These are phyloP conservation scores for Pinus taeda DNA, from an alignment of 75 land plant species.

Conservation along the genomic window DNA sequence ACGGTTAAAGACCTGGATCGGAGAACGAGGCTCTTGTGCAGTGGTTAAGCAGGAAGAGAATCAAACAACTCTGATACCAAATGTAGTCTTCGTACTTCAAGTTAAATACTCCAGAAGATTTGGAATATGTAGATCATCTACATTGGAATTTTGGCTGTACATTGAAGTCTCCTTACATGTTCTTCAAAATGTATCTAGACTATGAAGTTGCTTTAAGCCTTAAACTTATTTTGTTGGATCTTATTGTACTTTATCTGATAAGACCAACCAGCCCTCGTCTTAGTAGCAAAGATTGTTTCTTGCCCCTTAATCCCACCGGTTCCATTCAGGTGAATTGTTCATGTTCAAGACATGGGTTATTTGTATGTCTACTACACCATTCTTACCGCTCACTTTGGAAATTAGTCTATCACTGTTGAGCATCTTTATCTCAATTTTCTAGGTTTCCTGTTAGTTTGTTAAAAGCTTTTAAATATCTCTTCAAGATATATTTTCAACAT, in stretches of 20 bases:
- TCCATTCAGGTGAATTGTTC: background rate
- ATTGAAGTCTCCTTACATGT: background rate
- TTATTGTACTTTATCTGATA: background rate
- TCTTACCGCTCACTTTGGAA: background rate
- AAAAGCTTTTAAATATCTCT: background rate
- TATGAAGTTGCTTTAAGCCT: background rate
- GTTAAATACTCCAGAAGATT: no score
- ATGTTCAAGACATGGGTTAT: background rate
- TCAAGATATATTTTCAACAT: background rate
- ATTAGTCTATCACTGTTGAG: background rate
- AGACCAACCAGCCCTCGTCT: background rate
- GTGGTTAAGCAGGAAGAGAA: no score
- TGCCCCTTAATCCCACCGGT: background rate
- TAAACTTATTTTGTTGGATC: background rate
- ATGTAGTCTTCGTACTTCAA: no score
- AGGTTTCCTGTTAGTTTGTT: background rate
- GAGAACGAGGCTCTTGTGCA: no score
- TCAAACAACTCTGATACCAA: no score
- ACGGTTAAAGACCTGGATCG: no score
- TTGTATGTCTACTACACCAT: background rate
- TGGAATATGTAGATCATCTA: no score
- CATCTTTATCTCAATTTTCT: background rate
- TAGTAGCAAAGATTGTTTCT: background rate
- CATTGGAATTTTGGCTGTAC: background rate
- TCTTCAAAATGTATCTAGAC: background rate